Conservation (phyloP, 2,329 filamentous ascomycete species). For the Graphilbum sp. region DNA sequence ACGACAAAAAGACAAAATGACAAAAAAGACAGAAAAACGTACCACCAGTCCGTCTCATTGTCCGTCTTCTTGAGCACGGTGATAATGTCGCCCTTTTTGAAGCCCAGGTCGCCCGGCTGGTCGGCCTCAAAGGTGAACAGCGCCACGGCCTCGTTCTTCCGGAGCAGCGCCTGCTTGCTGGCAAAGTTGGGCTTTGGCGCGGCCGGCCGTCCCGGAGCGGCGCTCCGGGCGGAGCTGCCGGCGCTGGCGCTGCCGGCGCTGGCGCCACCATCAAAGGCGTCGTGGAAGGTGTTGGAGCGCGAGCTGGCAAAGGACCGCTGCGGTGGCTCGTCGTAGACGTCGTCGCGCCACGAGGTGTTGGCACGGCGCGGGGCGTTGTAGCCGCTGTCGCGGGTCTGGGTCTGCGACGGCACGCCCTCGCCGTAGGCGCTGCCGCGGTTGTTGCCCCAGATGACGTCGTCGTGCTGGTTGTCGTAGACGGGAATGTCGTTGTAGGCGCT, state of each 20-base stretch:
- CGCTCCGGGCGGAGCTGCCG: conserved; percentile 22
- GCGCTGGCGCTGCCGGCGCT: too few relatives aligned
- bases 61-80: conserved; percentile 91
- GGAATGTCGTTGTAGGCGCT: conserved; percentile 87
- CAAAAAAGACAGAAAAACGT: conserved; percentile 19
- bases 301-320: conserved; percentile 19
- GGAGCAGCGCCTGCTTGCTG: conserved; percentile 36
- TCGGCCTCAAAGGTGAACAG: conserved; percentile 91
- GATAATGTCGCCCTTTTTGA: conserved; percentile 95
- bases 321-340: conserved; percentile 47
- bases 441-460: conserved; percentile 64
- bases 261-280: too few relatives aligned
- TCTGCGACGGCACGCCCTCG: too few relatives aligned
- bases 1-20: conserved; percentile 21
- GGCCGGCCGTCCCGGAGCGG: conserved; percentile 59
- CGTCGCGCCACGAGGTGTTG: conserved; percentile 54
- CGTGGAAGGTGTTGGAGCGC: conserved; percentile 35
- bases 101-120: conserved; percentile 79
- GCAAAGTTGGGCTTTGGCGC: conserved; percentile 80
- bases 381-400: conserved; percentile 35
- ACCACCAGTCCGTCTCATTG: conserved; percentile 91
- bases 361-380: conserved; percentile 36
- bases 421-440: conserved; percentile 30
- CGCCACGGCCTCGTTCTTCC: conserved; percentile 71
- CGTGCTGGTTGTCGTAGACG: conserved; percentile 69